These are phyloP conservation scores for Fusarium verticillioides DNA, from an alignment of 2,329 filamentous ascomycete genomes.

Conservation along the genomic window DNA sequence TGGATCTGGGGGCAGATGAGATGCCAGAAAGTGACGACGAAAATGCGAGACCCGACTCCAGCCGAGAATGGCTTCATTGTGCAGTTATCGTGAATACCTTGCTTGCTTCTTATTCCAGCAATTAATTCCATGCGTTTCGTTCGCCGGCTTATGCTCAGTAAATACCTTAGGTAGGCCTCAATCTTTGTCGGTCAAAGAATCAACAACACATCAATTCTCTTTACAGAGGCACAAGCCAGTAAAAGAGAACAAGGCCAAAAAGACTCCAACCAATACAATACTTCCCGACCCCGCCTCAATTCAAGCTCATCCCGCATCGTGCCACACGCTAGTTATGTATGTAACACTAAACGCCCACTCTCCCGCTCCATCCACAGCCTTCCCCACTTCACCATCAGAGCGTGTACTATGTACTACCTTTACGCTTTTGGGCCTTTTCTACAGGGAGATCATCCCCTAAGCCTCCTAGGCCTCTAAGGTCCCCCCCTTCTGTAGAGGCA, in stretches of 20 bases:
- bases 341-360: constrained; percentile 5
- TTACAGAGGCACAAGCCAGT: neutral
- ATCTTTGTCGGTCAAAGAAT: neutral
- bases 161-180: neutral
- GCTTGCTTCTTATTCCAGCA: neutral
- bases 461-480: neutral
- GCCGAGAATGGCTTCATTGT: constrained; percentile 29
- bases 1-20: constrained; percentile 21
- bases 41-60: constrained; percentile 28
- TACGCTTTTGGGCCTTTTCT: constrained; percentile 7
- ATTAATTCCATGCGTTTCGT: too few species aligned
- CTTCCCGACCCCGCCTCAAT: constrained; percentile 32
- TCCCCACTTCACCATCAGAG: constrained; percentile 6
- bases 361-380: constrained; percentile 13
- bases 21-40: neutral
- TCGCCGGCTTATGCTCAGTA: neutral
- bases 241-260: neutral
- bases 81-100: neutral
- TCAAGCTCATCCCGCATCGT: constrained; percentile 36
- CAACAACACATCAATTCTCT: constrained; percentile 7
- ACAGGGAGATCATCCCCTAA: neutral
- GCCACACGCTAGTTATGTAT: constrained; percentile 1
- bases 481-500: constrained; percentile 1
- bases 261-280: constrained; percentile 16
- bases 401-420: neutral